These are phyloP conservation scores for Epichloe gansuensis DNA, from an alignment of 2,329 filamentous ascomycete genomes.

Conservation along the genomic window DNA sequence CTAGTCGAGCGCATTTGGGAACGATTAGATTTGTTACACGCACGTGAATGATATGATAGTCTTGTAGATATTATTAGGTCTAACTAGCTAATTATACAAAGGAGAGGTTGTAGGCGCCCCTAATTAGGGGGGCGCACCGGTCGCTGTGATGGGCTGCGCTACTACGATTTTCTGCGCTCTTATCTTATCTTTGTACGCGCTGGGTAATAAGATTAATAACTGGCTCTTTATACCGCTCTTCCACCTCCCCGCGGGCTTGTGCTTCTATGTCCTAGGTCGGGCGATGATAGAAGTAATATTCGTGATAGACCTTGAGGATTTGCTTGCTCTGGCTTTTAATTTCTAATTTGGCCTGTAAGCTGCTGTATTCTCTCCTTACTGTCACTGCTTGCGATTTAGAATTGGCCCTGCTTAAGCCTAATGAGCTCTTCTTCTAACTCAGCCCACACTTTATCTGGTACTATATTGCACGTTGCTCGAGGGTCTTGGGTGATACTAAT, in stretches of 20 bases:
- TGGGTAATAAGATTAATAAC: constrained; percentile 9
- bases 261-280: constrained; percentile 17
- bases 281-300: constrained; percentile 17
- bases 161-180: background rate
- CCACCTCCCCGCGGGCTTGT: constrained; percentile 7
- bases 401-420: constrained; percentile 15
- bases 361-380: constrained; percentile 13
- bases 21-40: too few relatives aligned
- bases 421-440: constrained; percentile 10
- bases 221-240: constrained; percentile 12
- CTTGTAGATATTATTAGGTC: too few relatives aligned
- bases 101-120: too few relatives aligned
- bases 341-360: constrained; percentile 12
- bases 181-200: too few relatives aligned
- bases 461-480: constrained; percentile 15
- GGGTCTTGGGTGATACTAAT: constrained; percentile 17
- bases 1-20: constrained; percentile 8
- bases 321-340: constrained; percentile 10
- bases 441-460: constrained; percentile 17
- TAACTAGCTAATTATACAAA: too few relatives aligned
- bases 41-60: too few relatives aligned
- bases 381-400: constrained; percentile 11
- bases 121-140: too few relatives aligned
- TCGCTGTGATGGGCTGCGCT: too few relatives aligned
- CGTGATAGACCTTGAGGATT: constrained; percentile 12